Conservation (phyloP, 768 basidiomycete species). For the Termitomyces sp. region DNA sequence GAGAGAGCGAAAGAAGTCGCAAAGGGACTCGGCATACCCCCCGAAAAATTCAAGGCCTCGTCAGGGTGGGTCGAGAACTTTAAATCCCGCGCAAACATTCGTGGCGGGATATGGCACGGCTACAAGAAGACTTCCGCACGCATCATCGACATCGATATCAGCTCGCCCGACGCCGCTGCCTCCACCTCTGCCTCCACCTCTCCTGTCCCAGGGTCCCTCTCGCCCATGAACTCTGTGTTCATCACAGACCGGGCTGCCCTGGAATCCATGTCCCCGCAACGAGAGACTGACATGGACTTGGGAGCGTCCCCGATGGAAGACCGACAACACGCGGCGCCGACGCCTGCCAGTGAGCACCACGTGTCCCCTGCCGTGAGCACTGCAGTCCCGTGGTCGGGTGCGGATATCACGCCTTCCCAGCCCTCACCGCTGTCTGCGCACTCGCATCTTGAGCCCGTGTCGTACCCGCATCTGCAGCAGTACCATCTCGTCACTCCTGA, state of each 20-base stretch:
- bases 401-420: constrained; percentile 8
- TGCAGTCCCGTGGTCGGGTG: constrained; percentile 15
- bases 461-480: neutral
- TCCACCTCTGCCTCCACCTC: neutral
- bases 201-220: constrained; percentile 16
- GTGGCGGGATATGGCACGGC: constrained; percentile 57
- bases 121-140: constrained; percentile 20
- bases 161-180: neutral
- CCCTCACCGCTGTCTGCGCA: constrained; percentile 9
- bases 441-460: neutral
- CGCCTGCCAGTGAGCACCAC: constrained; percentile 5
- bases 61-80: constrained; percentile 93
- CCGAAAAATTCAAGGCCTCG: constrained; percentile 86
- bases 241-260: constrained; percentile 24
- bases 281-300: constrained; percentile 22
- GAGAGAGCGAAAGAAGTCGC: constrained; percentile 69
- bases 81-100: constrained; percentile 77
- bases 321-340: constrained; percentile 4
- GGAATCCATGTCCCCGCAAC: constrained; percentile 14
- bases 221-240: constrained; percentile 38
- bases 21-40: constrained; percentile 45
- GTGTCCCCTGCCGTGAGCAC: constrained; percentile 16
- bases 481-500: neutral
- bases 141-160: constrained; percentile 13
- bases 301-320: constrained; percentile 24